phyloP scores from a whole-genome alignment of 257 asterid species.

The Solanum gracilifrons region DNA sequence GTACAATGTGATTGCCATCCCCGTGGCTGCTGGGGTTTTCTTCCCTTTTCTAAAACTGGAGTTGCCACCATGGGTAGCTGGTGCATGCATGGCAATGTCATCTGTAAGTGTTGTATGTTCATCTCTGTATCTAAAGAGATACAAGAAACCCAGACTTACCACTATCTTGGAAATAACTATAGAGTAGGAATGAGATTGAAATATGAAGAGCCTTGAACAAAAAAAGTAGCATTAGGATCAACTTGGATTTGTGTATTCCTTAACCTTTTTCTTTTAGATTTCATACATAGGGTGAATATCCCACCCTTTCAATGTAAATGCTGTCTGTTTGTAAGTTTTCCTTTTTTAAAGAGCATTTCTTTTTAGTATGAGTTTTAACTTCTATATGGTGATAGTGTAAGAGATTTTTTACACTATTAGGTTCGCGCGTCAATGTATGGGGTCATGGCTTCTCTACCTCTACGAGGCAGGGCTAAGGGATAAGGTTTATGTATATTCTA shows the following conservation, averaged over 20 bases:
- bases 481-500: background rate
- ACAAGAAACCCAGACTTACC: constrained; percentile 84
- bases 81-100: constrained; percentile 97
- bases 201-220: background rate
- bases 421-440: background rate
- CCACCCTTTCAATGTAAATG: background rate
- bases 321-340: background rate
- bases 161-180: constrained; percentile 75
- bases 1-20: constrained; percentile 81
- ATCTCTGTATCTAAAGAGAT: constrained; percentile 80
- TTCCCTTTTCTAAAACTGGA: constrained; percentile 53
- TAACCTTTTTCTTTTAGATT: background rate
- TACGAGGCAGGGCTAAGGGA: background rate
- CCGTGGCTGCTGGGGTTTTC: constrained; percentile 80
- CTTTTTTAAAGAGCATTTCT: background rate
- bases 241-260: background rate
- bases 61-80: constrained; percentile 98
- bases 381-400: background rate
- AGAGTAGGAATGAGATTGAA: constrained; percentile 32
- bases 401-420: background rate
- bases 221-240: background rate
- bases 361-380: background rate
- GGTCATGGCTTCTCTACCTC: background rate
- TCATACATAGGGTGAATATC: background rate
- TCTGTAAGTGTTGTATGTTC: constrained; percentile 96